Percentiles rank a stretch among this genome's conserved stretches.
These are phyloP conservation scores for Sequoia sempervirens DNA, from an alignment of 75 land plant species.

Conservation along the genomic window DNA sequence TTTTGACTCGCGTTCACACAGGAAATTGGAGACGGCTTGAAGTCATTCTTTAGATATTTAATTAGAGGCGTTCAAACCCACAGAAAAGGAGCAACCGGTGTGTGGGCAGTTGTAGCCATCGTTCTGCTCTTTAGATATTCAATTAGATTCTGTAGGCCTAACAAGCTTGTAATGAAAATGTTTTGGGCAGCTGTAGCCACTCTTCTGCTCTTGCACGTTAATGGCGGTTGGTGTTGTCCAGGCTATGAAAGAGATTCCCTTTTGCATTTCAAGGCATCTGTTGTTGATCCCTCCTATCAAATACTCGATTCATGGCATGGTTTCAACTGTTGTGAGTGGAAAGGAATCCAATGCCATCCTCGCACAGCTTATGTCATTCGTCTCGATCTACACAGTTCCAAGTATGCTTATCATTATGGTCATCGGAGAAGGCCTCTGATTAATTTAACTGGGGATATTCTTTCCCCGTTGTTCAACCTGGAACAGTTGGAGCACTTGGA, in stretches of 20 bases:
- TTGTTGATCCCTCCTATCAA: neutral
- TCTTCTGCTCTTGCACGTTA: neutral
- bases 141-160: no score
- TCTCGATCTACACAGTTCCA: neutral
- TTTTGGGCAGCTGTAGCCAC: neutral
- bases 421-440: neutral
- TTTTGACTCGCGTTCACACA: no score
- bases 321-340: neutral
- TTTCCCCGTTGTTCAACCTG: constrained; percentile 7
- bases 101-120: no score
- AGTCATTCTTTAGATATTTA: no score
- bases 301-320: neutral
- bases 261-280: neutral
- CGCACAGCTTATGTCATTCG: neutral
- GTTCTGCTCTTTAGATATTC: no score
- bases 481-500: constrained; percentile 17
- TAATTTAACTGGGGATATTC: neutral
- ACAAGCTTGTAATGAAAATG: no score
- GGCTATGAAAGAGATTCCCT: neutral
- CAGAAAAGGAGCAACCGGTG: no score
- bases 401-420: no score
- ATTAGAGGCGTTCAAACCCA: no score
- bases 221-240: neutral
- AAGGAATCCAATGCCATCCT: neutral
- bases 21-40: no score